Base-by-base conservation (phyloP, 2,329 filamentous ascomycete genomes). In the Colletotrichum tabaci region DNA sequence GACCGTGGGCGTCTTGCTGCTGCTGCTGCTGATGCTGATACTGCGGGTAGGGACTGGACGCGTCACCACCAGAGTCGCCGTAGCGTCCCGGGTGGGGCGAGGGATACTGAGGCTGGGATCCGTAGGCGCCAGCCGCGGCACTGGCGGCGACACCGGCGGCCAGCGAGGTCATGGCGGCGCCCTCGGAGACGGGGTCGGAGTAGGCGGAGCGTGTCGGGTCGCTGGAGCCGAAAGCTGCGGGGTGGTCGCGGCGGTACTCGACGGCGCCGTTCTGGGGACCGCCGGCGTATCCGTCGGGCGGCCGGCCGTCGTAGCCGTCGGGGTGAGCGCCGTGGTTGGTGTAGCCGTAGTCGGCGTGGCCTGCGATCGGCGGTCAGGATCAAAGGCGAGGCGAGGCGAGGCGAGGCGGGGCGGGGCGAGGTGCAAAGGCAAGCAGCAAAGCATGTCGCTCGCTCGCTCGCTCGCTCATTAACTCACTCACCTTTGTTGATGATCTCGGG, bases 401-500 rank as follows among this genome's bases (percentile, higher is more conserved):
- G 10, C 16, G 49, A n/a, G 15, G 18, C 16, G 18, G n/a, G 3
- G 9, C 23, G 6, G 30, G 26, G 9, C 9, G 16, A 49, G 49
- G 44, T 12, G 21, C 18, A 2, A 2, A 44, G 18, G 23, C 30
- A 40, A 21, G 53, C 55, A 26, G 16, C 10, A 12, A 35, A 35
- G 9, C 30, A 2, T 35, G 30, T 35, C 30, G 30, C 30, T 49
- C 72, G 23, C 23, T 26, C 72, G 23, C 23, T 26, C 23, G 3
- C 23, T 26, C 23, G 3, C 26, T 26, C 26, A 26, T 26, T 26
- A 4, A 70, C 65, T n/a, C 61, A 60, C 47, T 69, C 72, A 74
- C 52, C 75, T 71, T 49, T 74, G 77, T 44, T 72, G 58, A 40
- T 71, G 57, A 66, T 83, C 81, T 74, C 82, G 81, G 76, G 85